These are phyloP conservation scores for Picea mariana DNA, from an alignment of 83 land plant genomes.

Conservation along the genomic window DNA sequence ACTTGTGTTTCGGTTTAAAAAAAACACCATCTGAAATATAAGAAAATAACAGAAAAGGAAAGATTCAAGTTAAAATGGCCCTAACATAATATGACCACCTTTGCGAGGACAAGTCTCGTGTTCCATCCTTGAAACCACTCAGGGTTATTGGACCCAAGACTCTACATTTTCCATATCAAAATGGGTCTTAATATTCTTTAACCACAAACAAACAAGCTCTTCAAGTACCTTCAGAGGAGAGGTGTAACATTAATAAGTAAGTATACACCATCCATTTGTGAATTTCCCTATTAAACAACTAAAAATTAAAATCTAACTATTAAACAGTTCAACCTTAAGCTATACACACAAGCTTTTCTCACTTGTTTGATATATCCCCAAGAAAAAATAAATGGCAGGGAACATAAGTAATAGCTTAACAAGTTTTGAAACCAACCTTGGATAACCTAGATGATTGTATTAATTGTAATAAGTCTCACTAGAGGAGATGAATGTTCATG, in stretches of 20 bases:
- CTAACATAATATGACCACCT: conserved; percentile 19
- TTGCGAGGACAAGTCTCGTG: no score
- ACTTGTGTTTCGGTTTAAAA: background rate
- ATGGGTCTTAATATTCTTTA: conserved; percentile 49
- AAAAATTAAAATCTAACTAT: no score
- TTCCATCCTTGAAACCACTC: no score
- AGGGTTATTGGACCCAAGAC: no score
- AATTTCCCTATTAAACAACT: no score
- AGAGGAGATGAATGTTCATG: no score
- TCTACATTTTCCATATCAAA: conserved; percentile 54
- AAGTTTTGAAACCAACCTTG: conserved; percentile 34
- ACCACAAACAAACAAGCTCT: background rate
- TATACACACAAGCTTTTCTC: background rate
- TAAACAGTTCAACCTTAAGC: background rate
- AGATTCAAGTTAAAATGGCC: background rate
- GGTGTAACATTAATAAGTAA: background rate
- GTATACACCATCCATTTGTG: background rate
- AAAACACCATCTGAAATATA: background rate
- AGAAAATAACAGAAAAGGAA: background rate
- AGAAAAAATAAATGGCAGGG: background rate
- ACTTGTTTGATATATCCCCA: no score
- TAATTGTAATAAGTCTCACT: no score
- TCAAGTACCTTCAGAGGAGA: background rate
- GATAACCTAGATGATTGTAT: no score
- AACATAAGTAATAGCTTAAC: background rate